Evolutionary conservation across 2,329 filamentous ascomycete genomes (phyloP), one percentile per base, ranked within the genome.

Genomic region (Fusarium camptoceras): DNA sequence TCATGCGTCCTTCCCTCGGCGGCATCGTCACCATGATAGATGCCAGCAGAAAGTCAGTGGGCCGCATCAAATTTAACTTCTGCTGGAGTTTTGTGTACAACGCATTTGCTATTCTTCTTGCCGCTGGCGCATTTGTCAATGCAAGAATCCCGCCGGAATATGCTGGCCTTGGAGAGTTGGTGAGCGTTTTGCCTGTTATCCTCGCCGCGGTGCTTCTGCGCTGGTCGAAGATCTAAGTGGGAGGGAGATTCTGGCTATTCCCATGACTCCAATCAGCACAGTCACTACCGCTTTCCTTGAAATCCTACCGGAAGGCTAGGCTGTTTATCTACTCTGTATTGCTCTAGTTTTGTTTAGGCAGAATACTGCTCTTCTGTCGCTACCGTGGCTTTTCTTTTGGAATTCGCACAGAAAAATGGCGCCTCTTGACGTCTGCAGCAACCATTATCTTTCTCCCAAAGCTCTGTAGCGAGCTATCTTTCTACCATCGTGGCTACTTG

Each of bases 181-280:
- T 93, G 1, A 94, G 92, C 73, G 89, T 94, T 0, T 60, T 92
- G 75, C 92, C 92, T 0, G 91, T 94, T 5, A 85, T 93, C 70
- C 53, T 67, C 53, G 74, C 74, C 0, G 74, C 74, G 5, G 62
- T 76, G 14, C 67, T 76, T 30, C 53, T 76, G 30, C 74, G 73
- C 15, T 76, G 74, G 74, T 67, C 74, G 3, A 72, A 73, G 51
- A 57, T 76, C 28, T 76, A 72, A 25, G 22, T 14, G 6, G 15
- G 41, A 43, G 6, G 15, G 41, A 43, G 25, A 6, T 22, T 12
- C 11, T 28, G 28, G 27, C 14, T 31, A 34, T 30, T 18, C 28
- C n/a, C 34, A 8, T 47, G 20, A 46, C 31, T 16, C 8, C 16
- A n/a, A 10, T 51, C 46, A 49, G 42, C 27, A 20, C 12, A 49